Base-by-base conservation (phyloP, 2,329 filamentous ascomycete genomes). In the Fusarium decemcellulare region DNA sequence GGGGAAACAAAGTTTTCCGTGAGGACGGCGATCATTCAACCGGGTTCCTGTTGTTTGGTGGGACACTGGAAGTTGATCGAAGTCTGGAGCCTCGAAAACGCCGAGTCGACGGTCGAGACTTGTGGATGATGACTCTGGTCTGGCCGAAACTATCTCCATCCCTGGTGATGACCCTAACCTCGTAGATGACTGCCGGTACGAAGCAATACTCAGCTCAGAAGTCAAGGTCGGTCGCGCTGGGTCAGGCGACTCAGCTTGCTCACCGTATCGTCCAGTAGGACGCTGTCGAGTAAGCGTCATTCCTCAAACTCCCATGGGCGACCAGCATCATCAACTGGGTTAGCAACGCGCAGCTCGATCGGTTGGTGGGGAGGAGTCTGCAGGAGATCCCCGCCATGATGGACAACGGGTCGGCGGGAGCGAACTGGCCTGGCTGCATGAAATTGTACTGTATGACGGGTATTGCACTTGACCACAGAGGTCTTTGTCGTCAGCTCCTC, bases 281-380 rank as follows among this genome's bases (percentile, higher is more conserved):
- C 59, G 58, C 61, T 63, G 62, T 68, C 69, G 72, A 75, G 73
- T 75, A 75, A 75, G 73, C 73, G 73, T 74, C 73, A 75, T 75
- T 73, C 40, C 59, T 65, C 56, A 64, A 63, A 64, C 61, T 68
- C 61, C 65, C 72, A 73, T 74, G 72, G 73, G 59, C 63, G 64
- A 58, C 63, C 65, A 32, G 43, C 56, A 44, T 57, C 39, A 40
- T 32, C 58, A 57, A 61, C 34, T 63, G 55, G 64, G 54, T 61
- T 60, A 54, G 59, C 48, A 72, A 54, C 63, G 54, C 54, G 56
- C 54, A 62, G 58, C 55, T 63, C 58, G 63, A 72, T 74, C 70
- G 61, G 66, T 75, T 67, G 68, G 73, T 75, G 71, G 72, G 57
- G 72, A 72, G 63, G 51, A 56, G 18, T 30, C 66, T 67, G 67